Base-by-base conservation (phyloP, 495 filamentous ascomycete species). In the Copromyces sp. region DNA sequence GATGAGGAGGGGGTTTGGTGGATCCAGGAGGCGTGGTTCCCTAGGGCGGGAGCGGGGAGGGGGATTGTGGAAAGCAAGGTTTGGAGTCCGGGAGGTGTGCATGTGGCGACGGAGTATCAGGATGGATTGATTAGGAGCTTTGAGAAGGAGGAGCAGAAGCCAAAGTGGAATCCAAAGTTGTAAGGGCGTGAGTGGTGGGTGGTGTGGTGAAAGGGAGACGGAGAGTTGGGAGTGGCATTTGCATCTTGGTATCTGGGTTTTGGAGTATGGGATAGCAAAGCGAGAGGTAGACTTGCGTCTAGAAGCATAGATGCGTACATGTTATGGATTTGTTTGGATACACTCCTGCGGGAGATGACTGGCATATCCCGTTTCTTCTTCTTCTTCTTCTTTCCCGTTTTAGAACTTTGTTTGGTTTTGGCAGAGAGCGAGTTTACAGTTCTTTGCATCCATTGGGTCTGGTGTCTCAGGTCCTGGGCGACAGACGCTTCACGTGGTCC, bases 21-120 rank as follows among this genome's bases (percentile, higher is more conserved):
- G 81, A 78, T 89, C 35, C 89, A 92, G 80, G 91, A 93, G 80
- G 84, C 84, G 5, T 87, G 85, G 80, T 89, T 88, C 47, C 86
- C 86, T 12, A 79, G 88, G 35, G 82, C 85, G 6, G 87, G 81
- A 17, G 83, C 84, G 11, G 90, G 89, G 14, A 82, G 90, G 69
- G 89, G 82, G 3, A 81, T 90, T 37, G 83, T 91, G 74, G 84
- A 88, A 80, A 89, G 87, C 76, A 84, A 88, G 81, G 82, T 93
- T 42, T 93, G 89, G 89, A 86, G 84, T 74, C 84, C 88, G 1
- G 79, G 82, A 72, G 90, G 90, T 6, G 79, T 84, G n/a, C 85
- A 90, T 73, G 76, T 92, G 17, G 90, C 88, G 3, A 90, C 86
- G 20, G 86, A 87, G 73, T 87, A 88, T 71, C 90, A 91, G 78